A percentile compares a stretch with the other conserved stretches of the same genome.
Conservation (phyloP, 768 basidiomycete genomes). For the Mycena belliarum region DNA sequence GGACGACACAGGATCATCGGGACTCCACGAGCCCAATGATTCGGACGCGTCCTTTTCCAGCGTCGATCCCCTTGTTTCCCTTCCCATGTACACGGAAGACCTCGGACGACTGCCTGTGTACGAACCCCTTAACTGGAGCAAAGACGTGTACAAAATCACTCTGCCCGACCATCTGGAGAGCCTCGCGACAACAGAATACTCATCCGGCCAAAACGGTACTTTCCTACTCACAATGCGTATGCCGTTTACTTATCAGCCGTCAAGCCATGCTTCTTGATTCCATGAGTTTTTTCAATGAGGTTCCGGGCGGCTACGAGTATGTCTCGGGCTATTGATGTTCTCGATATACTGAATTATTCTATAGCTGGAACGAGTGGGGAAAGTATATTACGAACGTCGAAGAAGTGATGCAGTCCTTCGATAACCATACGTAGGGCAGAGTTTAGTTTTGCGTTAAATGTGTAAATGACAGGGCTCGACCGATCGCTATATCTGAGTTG, state of each 20-base stretch:
- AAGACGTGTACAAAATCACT: background rate
- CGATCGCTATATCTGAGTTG: too few relatives aligned
- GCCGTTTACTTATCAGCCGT: background rate
- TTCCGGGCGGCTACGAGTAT: conserved; percentile 19
- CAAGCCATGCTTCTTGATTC: background rate
- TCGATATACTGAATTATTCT: background rate
- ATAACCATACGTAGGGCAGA: background rate
- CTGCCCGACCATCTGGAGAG: background rate
- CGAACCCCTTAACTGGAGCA: conserved; percentile 9
- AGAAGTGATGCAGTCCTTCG: conserved; percentile 12
- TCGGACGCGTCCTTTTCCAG: background rate
- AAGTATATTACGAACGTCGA: conserved; percentile 19
- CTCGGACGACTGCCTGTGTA: conserved; percentile 15
- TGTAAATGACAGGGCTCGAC: too few relatives aligned
- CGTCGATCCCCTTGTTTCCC: background rate
- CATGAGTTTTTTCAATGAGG: background rate
- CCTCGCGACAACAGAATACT: background rate
- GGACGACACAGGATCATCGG: too few relatives aligned
- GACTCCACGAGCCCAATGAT: too few relatives aligned
- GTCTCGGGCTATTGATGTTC: background rate
- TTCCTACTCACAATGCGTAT: background rate
- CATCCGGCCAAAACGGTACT: too few relatives aligned
- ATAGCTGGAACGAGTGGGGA: conserved; percentile 20
- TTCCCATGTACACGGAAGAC: conserved; percentile 17
- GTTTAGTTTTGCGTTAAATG: too few relatives aligned